Base-by-base conservation (phyloP, 2,329 filamentous ascomycete species). In the Conoideocrella luteorostrata region DNA sequence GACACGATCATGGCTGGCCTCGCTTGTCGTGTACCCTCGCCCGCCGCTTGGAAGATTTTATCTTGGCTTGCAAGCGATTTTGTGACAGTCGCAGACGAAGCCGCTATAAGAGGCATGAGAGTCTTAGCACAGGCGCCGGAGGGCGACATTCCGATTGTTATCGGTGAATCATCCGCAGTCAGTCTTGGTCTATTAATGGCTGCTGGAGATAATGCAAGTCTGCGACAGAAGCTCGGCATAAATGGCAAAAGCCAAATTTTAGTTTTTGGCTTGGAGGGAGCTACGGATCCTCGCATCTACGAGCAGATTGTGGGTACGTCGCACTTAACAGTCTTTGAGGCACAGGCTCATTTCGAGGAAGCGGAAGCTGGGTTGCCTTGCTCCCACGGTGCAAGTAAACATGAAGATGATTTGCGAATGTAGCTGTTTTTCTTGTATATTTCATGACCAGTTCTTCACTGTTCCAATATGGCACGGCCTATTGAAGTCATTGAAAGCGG, bases 61-160 rank as follows among this genome's bases (percentile, higher is more conserved):
- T 11, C 28, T 5, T 51, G 49, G 49, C 43, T 51, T 4, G 18
- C 49, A 3, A 51, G 49, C 15, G 49, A 51, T 34, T 51, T 51
- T 22, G 7, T 51, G 10, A 33, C 49, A 1, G 47, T 51, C 4
- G 43, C 47, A 5, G 49, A 51, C 29, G 33, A 22, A 1, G 30
- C 41, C 9, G 49, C 49, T 4, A 32, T 50, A 4, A 13, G 36
- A 4, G 47, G 49, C 9, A 51, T 51, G 49, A 49, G 43, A n/a
- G 45, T 21, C 4, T 24, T 51, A n/a, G 49, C 47, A 21, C 37
- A 3, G 9, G 47, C 43, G 3, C 24, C 6, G 9, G 39, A 17
- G 12, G 43, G 40, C 5, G 49, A 51, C 20, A 20, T 50, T 5
- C 47, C 49, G 7, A 18, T 51, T 2, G 49, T 51, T 2, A 46